Base-by-base conservation (phyloP, 495 filamentous ascomycete genomes). In the Margaritispora aquatica region DNA sequence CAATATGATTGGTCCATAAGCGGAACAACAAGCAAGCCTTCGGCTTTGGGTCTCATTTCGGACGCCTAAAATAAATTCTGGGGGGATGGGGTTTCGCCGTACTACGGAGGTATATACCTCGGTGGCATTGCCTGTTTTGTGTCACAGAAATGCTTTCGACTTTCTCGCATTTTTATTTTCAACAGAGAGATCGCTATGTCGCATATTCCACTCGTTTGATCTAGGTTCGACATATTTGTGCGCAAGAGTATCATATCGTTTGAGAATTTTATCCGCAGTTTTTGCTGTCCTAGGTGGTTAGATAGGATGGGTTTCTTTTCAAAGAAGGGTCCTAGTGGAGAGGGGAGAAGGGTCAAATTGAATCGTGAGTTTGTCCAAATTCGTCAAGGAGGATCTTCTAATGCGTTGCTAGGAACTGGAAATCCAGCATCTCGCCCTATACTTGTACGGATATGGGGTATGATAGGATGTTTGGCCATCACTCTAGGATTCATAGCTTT, bases 391-490 rank as follows among this genome's bases (percentile, higher is more conserved):
- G 13, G 17, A 26, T 46, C 23, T 47, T 4, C 10, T 26, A 27
- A 46, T n/a, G 24, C 3, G 3, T 10, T 1, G 19, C 17, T 24
- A 59, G 57, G 49, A 23, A 38, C 20, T 11, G 57, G 57, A n/a
- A 51, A 59, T 52, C 57, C 57, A 2, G 9, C 49, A 41, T 21
- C 22, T 19, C 57, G 57, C n/a, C 57, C 57, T 17, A 26, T 46
- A 17, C 22, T 59, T 22, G 36, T 36, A 0, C 29, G 57, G 1
- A 59, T 59, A 9, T 59, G 53, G 27, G 57, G 57, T 2, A 52
- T 59, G 57, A 22, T 59, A 52, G 57, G 57, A 26, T 59, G 57
- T 23, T 19, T 59, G 23, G 41, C 34, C 15, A 36, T 59, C 23
- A 52, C 48, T 21, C 57, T 59, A 13, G 22, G 22, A 24, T 50